These are phyloP conservation scores for Truncatella angustata DNA, from an alignment of 2,329 filamentous ascomycete genomes.

Conservation along the genomic window DNA sequence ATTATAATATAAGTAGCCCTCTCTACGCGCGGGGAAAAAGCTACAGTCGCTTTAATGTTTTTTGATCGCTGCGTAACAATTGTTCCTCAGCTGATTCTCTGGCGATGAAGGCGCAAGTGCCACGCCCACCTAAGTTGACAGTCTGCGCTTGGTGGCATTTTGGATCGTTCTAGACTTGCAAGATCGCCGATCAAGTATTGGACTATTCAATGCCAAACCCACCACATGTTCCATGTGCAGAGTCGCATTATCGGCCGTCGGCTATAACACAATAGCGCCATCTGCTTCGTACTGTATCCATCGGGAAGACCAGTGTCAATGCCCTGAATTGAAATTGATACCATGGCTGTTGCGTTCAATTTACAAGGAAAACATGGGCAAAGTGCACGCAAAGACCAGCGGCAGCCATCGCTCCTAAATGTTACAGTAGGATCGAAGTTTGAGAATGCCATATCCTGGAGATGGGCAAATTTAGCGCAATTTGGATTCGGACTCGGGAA, in stretches of 20 bases:
- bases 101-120: background rate
- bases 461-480: constrained; percentile 1
- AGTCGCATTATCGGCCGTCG: too few species aligned
- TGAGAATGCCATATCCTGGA: background rate
- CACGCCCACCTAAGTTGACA: background rate
- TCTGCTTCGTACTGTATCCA: too few species aligned
- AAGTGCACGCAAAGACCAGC: too few species aligned
- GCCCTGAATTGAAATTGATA: too few species aligned
- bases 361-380: too few species aligned
- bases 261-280: too few species aligned
- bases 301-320: too few species aligned
- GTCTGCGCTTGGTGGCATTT: background rate
- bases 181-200: constrained; percentile 1
- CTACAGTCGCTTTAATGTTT: background rate
- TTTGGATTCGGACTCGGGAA: constrained; percentile 2
- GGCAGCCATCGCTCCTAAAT: background rate
- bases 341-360: too few species aligned
- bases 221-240: background rate
- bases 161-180: background rate
- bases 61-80: background rate
- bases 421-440: background rate
- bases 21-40: too few species aligned
- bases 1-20: too few species aligned
- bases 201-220: constrained; percentile 6
- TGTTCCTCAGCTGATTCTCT: constrained; percentile 3